A percentile compares a stretch with the other conserved stretches of the same genome.
These are phyloP conservation scores for Chlamydomonas sp. DNA, from an alignment of 139 green algal genomes.

Conservation along the genomic window DNA sequence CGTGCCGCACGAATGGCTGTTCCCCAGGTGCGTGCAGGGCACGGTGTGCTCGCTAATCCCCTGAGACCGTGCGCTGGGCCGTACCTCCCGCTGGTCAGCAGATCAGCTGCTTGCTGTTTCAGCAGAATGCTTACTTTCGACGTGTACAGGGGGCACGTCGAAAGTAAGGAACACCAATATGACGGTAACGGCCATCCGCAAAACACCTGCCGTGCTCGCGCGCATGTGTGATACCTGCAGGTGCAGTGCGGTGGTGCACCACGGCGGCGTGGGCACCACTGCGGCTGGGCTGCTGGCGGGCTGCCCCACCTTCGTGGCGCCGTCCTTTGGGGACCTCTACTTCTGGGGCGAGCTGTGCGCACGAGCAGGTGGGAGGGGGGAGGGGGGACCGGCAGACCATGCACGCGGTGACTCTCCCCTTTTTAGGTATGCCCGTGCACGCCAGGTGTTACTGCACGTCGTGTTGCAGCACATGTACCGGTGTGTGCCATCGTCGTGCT, in stretches of 20 bases:
- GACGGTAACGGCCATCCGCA: too few species aligned
- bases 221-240: not conserved
- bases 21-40: constrained; percentile 44
- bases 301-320: constrained; percentile 71
- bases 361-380: not conserved
- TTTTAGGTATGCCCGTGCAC: not conserved
- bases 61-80: too few species aligned
- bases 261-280: constrained; percentile 83
- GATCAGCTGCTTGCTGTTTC: too few species aligned
- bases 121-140: too few species aligned
- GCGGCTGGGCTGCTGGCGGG: constrained; percentile 62
- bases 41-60: not conserved
- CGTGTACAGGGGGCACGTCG: too few species aligned
- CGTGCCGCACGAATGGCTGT: constrained; percentile 74
- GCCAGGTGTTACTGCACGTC: not conserved
- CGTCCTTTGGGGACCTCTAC: constrained; percentile 81
- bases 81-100: too few species aligned
- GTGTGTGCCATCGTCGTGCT: not conserved
- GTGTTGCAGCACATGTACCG: not conserved
- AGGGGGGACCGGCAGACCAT: not conserved
- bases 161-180: too few species aligned
- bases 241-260: constrained; percentile 74
- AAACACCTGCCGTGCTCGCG: too few species aligned
- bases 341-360: constrained; percentile 68
- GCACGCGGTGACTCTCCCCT: not conserved